Conservation (phyloP, 2,329 filamentous ascomycete genomes). For the Hymenoscyphus linearis region DNA sequence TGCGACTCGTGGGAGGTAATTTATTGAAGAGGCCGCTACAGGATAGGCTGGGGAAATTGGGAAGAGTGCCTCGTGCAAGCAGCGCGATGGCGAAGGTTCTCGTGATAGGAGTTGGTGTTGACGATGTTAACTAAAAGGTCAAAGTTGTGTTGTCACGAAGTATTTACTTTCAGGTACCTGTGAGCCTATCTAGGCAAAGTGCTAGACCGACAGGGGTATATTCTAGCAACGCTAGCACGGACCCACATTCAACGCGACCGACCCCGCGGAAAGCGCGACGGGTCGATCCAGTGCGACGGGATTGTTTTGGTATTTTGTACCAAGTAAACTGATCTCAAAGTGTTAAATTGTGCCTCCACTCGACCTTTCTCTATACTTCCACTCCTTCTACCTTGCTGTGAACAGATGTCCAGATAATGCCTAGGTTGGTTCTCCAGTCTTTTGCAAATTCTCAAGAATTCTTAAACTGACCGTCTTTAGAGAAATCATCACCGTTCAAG, state of each 20-base stretch:
- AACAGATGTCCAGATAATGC: conserved; percentile 30
- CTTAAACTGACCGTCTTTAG: conserved; percentile 41
- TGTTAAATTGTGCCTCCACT: background rate
- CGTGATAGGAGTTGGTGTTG: background rate
- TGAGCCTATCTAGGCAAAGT: background rate
- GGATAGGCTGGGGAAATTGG: background rate
- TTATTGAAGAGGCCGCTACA: background rate
- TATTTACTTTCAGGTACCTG: background rate
- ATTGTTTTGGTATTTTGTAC: background rate
- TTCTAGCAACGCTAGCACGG: conserved; percentile 16
- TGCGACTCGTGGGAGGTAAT: background rate
- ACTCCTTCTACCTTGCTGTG: background rate
- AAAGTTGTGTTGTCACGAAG: background rate
- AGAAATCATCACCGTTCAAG: conserved; percentile 99
- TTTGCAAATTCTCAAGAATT: background rate
- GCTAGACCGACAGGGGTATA: background rate
- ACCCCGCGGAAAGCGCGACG: conserved; percentile 12
- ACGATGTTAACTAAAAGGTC: background rate
- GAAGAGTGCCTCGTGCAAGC: background rate
- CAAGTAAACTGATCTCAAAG: background rate
- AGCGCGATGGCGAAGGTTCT: background rate
- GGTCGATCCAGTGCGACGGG: background rate
- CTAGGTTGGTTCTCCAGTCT: conserved; percentile 25
- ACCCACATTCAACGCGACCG: conserved; percentile 14
- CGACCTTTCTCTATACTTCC: background rate